Evolutionary conservation across 2,329 filamentous ascomycete genomes (phyloP), one percentile per base, ranked within the genome.

Genomic region (Davidsoniella australis): DNA sequence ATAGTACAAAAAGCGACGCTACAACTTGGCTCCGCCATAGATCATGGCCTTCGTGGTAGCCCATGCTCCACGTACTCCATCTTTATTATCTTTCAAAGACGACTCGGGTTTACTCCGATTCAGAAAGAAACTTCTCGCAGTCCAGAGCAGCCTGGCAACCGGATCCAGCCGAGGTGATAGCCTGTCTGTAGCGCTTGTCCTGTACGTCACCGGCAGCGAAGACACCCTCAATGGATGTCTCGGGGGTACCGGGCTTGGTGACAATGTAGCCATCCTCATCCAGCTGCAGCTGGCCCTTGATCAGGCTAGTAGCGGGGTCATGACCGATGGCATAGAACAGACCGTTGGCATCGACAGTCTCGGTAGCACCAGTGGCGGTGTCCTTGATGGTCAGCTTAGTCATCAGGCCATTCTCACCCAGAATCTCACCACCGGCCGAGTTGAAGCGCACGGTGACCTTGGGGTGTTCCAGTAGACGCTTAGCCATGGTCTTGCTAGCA

Each of bases 291-390:
- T 96, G 87, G 47, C 77, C 86, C 75, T 91, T 93, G 67, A 98
- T 82, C 39, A 98, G 72, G n/a, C 67, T 61, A 0, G 86, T 96
- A 45, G 91, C 93, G 10, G 91, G 91, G 63, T 95, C 89, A 68
- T 98, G 91, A 20, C 91, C 91, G 48, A 98, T 82, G 60, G 93
- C 91, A 66, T 98, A 98, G 68, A 98, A 98, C 20, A 98, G 73
- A 24, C 91, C 91, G 65, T 83, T 94, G 46, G 89, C 89, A 57
- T 86, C 79, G 45, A 95, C 69, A n/a, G 81, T 81, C 71, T 94
- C 83, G 64, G 83, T 76, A 62, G 79, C 68, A 54, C 85, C 86
- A 18, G 79, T 84, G 59, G 72, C 68, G 53, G 78, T 78, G 67
- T 96, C 77, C 73, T 84, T 85, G 63, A 98, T 73, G 48, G 83